Evolutionary conservation across 2,329 filamentous ascomycete species (phyloP).

Genomic region (Ophiocordyceps sinensis): DNA sequence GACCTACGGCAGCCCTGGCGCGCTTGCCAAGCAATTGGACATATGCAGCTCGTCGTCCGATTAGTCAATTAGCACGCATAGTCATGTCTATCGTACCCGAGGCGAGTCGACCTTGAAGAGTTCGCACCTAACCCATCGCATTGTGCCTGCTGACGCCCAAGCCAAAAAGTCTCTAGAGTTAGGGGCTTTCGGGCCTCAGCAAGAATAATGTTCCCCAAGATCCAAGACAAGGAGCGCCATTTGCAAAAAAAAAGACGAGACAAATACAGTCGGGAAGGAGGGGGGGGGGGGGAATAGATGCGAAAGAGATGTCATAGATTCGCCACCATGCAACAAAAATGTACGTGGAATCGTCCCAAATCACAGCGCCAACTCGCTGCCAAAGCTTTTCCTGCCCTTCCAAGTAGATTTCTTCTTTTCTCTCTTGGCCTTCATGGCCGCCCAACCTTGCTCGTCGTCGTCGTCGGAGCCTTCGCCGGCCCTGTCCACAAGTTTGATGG

Average conservation of each 20-base stretch:
- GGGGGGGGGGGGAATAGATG: not conserved
- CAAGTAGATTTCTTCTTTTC: slow-evolving; percentile 54
- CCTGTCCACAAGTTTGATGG: slow-evolving; percentile 23
- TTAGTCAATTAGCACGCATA: slow-evolving; percentile 10
- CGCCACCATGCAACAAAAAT: slow-evolving; percentile 1
- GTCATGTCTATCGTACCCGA: slow-evolving; percentile 9
- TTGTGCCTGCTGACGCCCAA: slow-evolving; percentile 6
- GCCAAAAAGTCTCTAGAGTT: slow-evolving; percentile 3
- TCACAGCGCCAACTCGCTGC: slow-evolving; percentile 24
- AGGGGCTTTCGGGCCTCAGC: not conserved
- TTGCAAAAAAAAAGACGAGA: not conserved
- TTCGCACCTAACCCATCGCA: slow-evolving; percentile 4
- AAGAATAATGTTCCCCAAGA: not conserved
- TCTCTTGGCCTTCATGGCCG: slow-evolving; percentile 53
- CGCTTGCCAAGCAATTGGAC: no score
- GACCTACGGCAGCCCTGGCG: no score
- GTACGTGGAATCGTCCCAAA: slow-evolving; percentile 1
- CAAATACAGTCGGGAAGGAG: not conserved
- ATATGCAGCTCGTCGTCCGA: slow-evolving; percentile 2
- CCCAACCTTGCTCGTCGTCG: slow-evolving; percentile 56
- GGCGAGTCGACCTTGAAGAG: slow-evolving; percentile 3
- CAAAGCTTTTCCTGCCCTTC: slow-evolving; percentile 44
- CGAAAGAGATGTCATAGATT: slow-evolving; percentile 2
- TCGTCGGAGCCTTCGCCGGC: slow-evolving; percentile 30
- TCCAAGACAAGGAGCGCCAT: no score